These are phyloP conservation scores for Phytopythium kandeliae DNA, from an alignment of 352 stramenopile species.

Conservation along the genomic window DNA sequence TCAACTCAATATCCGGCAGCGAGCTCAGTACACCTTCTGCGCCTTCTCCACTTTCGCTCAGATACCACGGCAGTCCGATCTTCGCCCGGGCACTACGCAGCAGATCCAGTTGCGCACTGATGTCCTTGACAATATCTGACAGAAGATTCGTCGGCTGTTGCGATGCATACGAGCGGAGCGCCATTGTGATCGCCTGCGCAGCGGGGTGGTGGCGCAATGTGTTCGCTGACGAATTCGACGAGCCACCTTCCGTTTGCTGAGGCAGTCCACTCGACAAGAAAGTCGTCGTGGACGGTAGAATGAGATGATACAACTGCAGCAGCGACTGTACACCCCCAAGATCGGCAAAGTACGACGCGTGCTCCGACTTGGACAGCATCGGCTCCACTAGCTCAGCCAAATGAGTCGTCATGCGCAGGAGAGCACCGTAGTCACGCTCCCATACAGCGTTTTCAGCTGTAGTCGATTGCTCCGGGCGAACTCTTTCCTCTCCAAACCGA, in stretches of 20 bases:
- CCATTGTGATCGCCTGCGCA: conserved; percentile 82
- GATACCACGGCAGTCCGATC: conserved; percentile 30
- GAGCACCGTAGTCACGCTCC: conserved; percentile 19
- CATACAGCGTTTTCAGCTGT: background rate
- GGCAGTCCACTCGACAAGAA: conserved; percentile 67
- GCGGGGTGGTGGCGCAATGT: conserved; percentile 81
- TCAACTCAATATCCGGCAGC: conserved; percentile 53
- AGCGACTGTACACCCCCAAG: conserved; percentile 87
- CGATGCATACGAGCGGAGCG: conserved; percentile 84
- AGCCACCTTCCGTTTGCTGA: conserved; percentile 5
- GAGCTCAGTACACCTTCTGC: conserved; percentile 57
- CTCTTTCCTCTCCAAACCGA: conserved; percentile 65
- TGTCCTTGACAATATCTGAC: conserved; percentile 50
- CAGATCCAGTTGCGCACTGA: conserved; percentile 45
- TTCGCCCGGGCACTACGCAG: conserved; percentile 30
- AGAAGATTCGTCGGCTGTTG: conserved; percentile 86
- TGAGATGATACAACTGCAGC: conserved; percentile 85
- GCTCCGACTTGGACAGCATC: conserved; percentile 92
- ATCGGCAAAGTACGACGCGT: conserved; percentile 89
- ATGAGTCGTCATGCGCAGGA: conserved; percentile 69
- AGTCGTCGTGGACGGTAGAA: conserved; percentile 77
- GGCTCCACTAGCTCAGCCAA: conserved; percentile 93
- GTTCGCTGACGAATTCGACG: conserved; percentile 8
- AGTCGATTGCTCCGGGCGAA: conserved; percentile 8
- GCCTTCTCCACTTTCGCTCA: conserved; percentile 44